Evolutionary conservation across 371 early-diverging fungal genomes (phyloP), one percentile per base, ranked within the genome.

Genomic region (Rhizopus microsporus): DNA sequence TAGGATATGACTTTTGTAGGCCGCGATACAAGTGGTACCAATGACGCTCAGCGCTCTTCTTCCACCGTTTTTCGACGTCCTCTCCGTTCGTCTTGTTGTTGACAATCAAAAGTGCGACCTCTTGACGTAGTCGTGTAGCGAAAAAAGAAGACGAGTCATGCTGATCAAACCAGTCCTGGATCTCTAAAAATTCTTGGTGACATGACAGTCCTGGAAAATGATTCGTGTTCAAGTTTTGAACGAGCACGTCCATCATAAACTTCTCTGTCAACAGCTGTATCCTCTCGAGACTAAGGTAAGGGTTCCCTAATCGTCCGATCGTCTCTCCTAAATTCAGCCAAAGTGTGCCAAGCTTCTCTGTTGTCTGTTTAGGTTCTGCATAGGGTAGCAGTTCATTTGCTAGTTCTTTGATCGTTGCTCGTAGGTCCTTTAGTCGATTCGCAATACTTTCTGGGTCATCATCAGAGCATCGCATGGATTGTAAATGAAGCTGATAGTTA

Each of bases 231-330:
- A 78, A 33, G 39, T 70, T 75, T 46, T 75, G 74, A 5, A 78
- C 72, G 16, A 78, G 60, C 1, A 75, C 76, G 51, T 78, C 79
- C 75, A 75, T 78, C 57, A 78, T 78, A 52, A 75, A 78, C 44
- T 78, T 78, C 47, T 78, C 74, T n/a, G 75, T 75, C 39, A 78
- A 58, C 68, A 73, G 63, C 37, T 60, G 61, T 5, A 70, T 57
- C 10, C 63, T 60, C 0, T 46, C 54, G 8, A 58, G 53, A 3
- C 67, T 42, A 16, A 75, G 55, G 13, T 37, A 13, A 3, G 72
- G 76, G 7, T 51, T 56, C 1, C 74, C 74, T 55, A 78, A 57
- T 8, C 45, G 66, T 8, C 60, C 60, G 37, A 78, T 72, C 5
- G 65, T 53, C 0, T 48, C 35, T 13, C 64, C 59, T 15, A 78